Evolutionary conservation across 2,329 filamentous ascomycete species (phyloP).

Genomic region (Cladosporium austrohemisphaericum): DNA sequence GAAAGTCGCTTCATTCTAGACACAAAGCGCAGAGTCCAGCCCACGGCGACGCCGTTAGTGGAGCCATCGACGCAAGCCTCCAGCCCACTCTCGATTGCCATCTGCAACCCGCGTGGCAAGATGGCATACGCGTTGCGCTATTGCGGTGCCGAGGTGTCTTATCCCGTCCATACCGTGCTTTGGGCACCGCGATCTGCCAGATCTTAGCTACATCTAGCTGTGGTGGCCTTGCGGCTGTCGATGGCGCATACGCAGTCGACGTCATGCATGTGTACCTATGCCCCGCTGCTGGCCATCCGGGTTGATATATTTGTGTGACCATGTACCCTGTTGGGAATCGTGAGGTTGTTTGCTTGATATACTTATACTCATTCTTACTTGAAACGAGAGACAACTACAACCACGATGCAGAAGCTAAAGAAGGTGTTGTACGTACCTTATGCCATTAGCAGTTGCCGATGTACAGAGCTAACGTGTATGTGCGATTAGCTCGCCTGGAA

Average conservation of each 20-base stretch:
- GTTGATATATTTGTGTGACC: not conserved
- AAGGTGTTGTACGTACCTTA: conserved; percentile 37
- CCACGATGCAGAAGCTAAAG: conserved; percentile 44
- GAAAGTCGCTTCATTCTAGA: no score
- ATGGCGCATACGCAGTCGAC: conserved; percentile 1
- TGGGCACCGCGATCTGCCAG: conserved; percentile 9
- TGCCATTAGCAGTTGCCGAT: not conserved
- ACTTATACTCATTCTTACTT: not conserved
- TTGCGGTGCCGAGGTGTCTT: no score
- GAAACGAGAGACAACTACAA: not conserved
- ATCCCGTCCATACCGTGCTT: no score
- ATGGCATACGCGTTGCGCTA: no score
- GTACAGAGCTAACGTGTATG: not conserved
- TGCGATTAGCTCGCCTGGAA: conserved; percentile 26
- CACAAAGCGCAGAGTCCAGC: no score
- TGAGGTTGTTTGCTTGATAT: not conserved
- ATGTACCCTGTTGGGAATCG: no score
- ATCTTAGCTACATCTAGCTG: conserved; percentile 4
- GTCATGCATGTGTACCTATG: not conserved
- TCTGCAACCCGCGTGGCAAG: no score
- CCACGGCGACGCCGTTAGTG: no score
- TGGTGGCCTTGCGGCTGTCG: conserved; percentile 4
- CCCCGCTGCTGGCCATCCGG: not conserved
- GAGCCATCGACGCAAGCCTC: no score
- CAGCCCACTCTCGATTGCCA: no score